phyloP scores from a whole-genome alignment of 345 rosid genomes.

The Eucalyptus shirleyi region DNA sequence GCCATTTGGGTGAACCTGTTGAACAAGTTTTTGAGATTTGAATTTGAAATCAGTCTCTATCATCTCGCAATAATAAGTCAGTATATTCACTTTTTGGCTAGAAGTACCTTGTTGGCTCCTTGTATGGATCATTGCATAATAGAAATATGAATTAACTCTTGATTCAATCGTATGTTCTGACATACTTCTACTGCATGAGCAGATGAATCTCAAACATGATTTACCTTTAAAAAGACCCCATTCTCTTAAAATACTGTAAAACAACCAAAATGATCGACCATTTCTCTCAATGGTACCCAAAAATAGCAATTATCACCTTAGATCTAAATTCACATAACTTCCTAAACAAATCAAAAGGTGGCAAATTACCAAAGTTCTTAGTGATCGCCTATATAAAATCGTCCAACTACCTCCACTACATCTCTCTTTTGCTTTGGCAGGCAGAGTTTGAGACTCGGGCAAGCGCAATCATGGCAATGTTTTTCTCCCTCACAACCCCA shows the following conservation, averaged over 20 bases:
- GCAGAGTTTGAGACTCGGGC: slow-evolving; percentile 15
- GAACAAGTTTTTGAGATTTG: neutral
- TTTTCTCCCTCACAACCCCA: slow-evolving; percentile 52
- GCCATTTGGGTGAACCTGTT: neutral
- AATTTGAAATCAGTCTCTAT: neutral
- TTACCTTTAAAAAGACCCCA: neutral
- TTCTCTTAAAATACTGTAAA: neutral
- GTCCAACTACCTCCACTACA: neutral
- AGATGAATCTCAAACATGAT: slow-evolving; percentile 12
- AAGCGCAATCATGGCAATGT: slow-evolving; percentile 28
- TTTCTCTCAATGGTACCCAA: neutral
- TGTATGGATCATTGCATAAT: neutral
- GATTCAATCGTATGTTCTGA: neutral
- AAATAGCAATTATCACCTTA: neutral
- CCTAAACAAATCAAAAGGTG: neutral
- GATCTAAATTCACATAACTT: neutral
- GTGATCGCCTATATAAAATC: neutral
- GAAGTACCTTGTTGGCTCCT: neutral
- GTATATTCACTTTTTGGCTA: neutral
- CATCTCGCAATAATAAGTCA: neutral
- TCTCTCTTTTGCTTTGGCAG: neutral
- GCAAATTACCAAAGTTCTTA: neutral
- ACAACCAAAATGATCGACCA: neutral
- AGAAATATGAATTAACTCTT: neutral
- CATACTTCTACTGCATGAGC: neutral